These are phyloP conservation scores for Epicoccum nigrum DNA, from an alignment of 2,329 filamentous ascomycete genomes.

Conservation along the genomic window DNA sequence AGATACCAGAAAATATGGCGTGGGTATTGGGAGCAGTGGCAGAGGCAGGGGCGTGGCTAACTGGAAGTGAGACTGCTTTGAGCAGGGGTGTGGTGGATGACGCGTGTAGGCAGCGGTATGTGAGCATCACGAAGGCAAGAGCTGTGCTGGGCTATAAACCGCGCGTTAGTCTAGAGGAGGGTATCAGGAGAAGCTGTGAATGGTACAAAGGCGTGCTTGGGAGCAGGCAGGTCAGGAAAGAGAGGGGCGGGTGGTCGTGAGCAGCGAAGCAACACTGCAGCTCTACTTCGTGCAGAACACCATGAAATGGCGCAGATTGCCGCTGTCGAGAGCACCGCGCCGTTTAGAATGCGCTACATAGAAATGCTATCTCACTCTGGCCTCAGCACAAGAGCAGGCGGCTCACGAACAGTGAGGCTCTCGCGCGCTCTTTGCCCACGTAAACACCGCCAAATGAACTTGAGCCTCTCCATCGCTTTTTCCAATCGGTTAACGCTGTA, in stretches of 20 bases:
- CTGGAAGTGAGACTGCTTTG: slow-evolving; percentile 54
- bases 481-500: no score
- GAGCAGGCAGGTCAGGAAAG: slow-evolving; percentile 2
- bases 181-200: slow-evolving; percentile 46
- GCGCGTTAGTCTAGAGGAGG: slow-evolving; percentile 58
- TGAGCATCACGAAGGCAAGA: slow-evolving; percentile 59
- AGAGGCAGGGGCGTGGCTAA: slow-evolving; percentile 56
- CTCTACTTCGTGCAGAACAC: no score
- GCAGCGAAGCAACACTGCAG: no score
- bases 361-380: no score
- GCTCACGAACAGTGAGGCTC: no score
- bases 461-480: no score
- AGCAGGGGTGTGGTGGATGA: slow-evolving; percentile 62
- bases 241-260: slow-evolving; percentile 11
- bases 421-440: no score
- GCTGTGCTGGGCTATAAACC: slow-evolving; percentile 60
- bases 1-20: slow-evolving; percentile 56
- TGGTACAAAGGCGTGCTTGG: slow-evolving; percentile 9
- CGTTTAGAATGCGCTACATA: no score
- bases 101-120: slow-evolving; percentile 60
- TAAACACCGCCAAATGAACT: no score
- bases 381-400: no score
- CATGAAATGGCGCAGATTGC: no score
- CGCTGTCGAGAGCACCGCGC: no score
- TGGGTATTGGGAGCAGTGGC: slow-evolving; percentile 55